Conservation (phyloP, 768 basidiomycete genomes). For the Strobilomyces confusus region DNA sequence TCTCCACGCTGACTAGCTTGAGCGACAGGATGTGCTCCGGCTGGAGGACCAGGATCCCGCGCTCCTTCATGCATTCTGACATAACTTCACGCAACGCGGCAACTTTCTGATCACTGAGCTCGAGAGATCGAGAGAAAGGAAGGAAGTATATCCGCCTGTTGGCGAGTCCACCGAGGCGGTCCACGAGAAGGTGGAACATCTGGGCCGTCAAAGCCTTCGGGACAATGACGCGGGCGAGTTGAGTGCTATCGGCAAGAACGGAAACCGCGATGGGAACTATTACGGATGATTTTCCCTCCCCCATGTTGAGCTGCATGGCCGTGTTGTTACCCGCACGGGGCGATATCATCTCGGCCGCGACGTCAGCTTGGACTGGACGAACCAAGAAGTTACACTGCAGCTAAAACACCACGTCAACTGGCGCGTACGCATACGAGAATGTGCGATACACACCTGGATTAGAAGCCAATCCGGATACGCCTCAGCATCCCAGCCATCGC, state of each 20-base stretch:
- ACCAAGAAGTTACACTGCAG: constrained; percentile 42
- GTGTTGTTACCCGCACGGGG: constrained; percentile 37
- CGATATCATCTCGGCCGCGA: constrained; percentile 46
- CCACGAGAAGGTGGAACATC: constrained; percentile 47
- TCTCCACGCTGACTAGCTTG: constrained; percentile 44
- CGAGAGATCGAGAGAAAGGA: constrained; percentile 43
- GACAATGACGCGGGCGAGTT: constrained; percentile 34
- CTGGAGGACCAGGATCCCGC: constrained; percentile 44
- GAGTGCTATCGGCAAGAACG: constrained; percentile 40
- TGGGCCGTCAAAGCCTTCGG: constrained; percentile 34
- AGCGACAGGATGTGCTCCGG: constrained; percentile 55
- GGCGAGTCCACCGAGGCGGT: constrained; percentile 40
- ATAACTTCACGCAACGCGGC: constrained; percentile 31
- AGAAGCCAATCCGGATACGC: constrained; percentile 41
- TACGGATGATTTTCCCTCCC: constrained; percentile 13
- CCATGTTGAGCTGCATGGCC: constrained; percentile 18
- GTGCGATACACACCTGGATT: constrained; percentile 35
- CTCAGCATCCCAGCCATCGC: constrained; percentile 12
- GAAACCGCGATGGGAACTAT: constrained; percentile 43
- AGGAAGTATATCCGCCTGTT: constrained; percentile 48
- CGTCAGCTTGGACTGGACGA: constrained; percentile 42
- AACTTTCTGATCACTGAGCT: constrained; percentile 15
- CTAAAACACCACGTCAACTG: constrained; percentile 22
- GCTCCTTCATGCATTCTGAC: constrained; percentile 34
- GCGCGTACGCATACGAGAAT: neutral